phyloP scores from a whole-genome alignment of 2,329 filamentous ascomycete species.

The Botrytis cinerea region DNA sequence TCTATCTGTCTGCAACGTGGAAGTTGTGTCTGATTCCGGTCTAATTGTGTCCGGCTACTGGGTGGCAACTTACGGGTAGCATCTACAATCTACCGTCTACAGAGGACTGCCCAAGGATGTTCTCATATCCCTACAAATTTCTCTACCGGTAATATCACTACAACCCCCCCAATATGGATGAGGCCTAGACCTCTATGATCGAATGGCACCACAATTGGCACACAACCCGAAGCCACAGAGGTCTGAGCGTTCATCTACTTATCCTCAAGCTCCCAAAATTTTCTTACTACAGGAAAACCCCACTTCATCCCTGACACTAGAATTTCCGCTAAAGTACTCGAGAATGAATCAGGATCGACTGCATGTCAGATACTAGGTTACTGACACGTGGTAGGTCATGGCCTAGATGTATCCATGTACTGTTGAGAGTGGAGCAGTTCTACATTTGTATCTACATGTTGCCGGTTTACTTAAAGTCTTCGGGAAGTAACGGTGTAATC shows the following conservation, averaged over 20 bases:
- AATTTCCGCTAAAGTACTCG: conserved; percentile 4
- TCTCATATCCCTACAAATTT: neutral
- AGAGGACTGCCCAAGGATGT: neutral
- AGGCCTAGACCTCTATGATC: conserved; percentile 1
- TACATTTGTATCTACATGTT: neutral
- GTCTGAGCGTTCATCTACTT: conserved; percentile 10
- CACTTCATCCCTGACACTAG: conserved; percentile 5
- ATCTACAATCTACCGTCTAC: neutral
- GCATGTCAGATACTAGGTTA: conserved; percentile 24
- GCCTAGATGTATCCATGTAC: conserved; percentile 10
- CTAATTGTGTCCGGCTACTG: neutral
- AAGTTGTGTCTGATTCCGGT: neutral
- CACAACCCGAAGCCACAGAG: conserved; percentile 8
- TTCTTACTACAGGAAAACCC: neutral
- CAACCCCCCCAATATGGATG: neutral
- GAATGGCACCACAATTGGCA: conserved; percentile 9
- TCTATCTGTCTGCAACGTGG: neutral
- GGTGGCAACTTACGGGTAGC: neutral
- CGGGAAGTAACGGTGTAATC: conserved; percentile 14
- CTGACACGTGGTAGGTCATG: conserved; percentile 22
- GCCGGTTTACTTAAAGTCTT: neutral
- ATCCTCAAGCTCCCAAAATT: conserved; percentile 2
- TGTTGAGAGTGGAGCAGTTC: conserved; percentile 1
- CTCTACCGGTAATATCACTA: neutral
- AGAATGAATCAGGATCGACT: conserved; percentile 24